phyloP scores from a whole-genome alignment of 1,139 yeast genomes.

The Candida smagusa region DNA sequence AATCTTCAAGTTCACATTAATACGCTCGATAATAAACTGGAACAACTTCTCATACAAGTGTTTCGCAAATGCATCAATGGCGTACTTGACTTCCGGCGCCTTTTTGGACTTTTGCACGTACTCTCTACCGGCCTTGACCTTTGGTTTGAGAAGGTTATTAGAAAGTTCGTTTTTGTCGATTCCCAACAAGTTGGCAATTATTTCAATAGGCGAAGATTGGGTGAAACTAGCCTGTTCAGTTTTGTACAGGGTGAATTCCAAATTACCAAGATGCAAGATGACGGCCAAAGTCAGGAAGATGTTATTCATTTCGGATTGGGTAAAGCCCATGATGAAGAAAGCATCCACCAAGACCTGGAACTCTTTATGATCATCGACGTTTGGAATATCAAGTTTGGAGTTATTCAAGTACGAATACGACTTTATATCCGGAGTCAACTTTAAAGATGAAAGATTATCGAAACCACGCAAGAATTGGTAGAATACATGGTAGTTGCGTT shows the following conservation, averaged over 20 bases:
- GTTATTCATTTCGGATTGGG: constrained; percentile 49
- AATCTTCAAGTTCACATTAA: constrained; percentile 62
- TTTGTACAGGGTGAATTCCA: constrained; percentile 67
- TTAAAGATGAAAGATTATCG: constrained; percentile 46
- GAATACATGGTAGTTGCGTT: constrained; percentile 90
- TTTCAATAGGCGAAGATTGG: constrained; percentile 49
- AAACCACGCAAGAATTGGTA: constrained; percentile 82
- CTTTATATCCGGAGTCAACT: constrained; percentile 43
- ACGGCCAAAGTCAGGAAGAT: constrained; percentile 71
- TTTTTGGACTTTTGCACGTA: constrained; percentile 76
- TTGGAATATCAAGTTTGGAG: constrained; percentile 54
- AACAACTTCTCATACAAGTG: constrained; percentile 82
- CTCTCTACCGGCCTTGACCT: constrained; percentile 90
- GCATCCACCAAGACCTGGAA: constrained; percentile 62
- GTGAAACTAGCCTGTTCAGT: constrained; percentile 80
- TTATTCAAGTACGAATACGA: constrained; percentile 58
- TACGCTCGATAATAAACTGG: constrained; percentile 69
- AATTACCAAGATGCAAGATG: constrained; percentile 82
- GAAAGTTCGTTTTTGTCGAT: constrained; percentile 58
- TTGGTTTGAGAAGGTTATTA: constrained; percentile 62
- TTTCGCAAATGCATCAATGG: constrained; percentile 86
- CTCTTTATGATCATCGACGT: constrained; percentile 73
- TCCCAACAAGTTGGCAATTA: constrained; percentile 63
- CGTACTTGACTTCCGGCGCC: constrained; percentile 74
- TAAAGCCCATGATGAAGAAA: constrained; percentile 71